phyloP scores from a whole-genome alignment of 805 yeast species.

The Nakazawaea ernobii region DNA sequence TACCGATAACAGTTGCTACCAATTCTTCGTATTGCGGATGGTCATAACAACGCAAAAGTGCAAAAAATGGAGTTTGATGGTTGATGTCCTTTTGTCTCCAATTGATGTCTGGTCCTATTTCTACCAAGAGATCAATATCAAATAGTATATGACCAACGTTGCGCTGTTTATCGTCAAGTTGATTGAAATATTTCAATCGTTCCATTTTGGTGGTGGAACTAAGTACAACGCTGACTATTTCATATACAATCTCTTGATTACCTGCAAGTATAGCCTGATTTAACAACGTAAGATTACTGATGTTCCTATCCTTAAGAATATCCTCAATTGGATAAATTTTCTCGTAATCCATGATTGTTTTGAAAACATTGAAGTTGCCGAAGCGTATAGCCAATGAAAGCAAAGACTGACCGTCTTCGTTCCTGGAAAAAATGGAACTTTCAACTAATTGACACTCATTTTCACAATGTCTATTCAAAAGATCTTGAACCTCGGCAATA shows the following conservation, averaged over 20 bases:
- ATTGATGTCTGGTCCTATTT: slow-evolving; percentile 53
- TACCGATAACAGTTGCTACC: slow-evolving; percentile 37
- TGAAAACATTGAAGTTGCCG: slow-evolving; percentile 38
- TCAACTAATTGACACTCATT: slow-evolving; percentile 14
- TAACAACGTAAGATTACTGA: slow-evolving; percentile 50
- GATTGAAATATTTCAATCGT: slow-evolving; percentile 40
- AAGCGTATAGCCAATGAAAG: slow-evolving; percentile 56
- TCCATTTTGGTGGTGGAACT: slow-evolving; percentile 36
- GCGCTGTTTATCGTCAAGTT: slow-evolving; percentile 47
- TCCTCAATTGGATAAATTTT: slow-evolving; percentile 59
- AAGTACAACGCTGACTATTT: slow-evolving; percentile 39
- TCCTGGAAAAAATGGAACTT: slow-evolving; percentile 30
- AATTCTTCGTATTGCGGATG: slow-evolving; percentile 53
- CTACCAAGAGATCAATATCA: slow-evolving; percentile 41
- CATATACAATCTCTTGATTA: slow-evolving; percentile 37
- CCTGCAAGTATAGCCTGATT: slow-evolving; percentile 56
- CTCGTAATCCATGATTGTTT: slow-evolving; percentile 38
- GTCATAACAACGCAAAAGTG: slow-evolving; percentile 76
- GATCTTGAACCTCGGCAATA: slow-evolving; percentile 9
- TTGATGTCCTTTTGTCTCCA: slow-evolving; percentile 66
- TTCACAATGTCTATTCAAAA: slow-evolving; percentile 13
- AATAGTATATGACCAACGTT: slow-evolving; percentile 71
- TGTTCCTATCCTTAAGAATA: slow-evolving; percentile 55
- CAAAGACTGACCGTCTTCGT: slow-evolving; percentile 64
- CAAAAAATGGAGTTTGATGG: slow-evolving; percentile 74